These are phyloP conservation scores for Fomitiporia mediterranea DNA, from an alignment of 1,284 basidiomycete species.

Conservation along the genomic window DNA sequence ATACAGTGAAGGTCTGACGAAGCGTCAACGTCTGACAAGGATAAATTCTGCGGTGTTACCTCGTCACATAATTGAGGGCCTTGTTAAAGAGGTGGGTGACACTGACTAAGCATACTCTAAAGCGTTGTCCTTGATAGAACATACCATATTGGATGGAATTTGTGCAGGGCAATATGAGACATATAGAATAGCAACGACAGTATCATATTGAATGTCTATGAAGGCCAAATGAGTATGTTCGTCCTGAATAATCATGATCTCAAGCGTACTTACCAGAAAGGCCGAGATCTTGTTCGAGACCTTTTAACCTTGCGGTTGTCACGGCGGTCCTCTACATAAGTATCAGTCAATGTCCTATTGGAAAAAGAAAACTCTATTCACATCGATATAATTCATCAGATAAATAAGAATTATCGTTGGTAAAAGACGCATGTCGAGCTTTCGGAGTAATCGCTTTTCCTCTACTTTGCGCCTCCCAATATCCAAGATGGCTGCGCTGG, in stretches of 20 bases:
- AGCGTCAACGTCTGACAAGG: conserved; percentile 20
- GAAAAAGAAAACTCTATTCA: conserved; percentile 29
- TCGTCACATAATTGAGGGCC: conserved; percentile 49
- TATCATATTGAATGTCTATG: conserved; percentile 55
- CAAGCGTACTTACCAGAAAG: conserved; percentile 37
- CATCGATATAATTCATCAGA: conserved; percentile 69
- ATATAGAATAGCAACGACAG: conserved; percentile 54
- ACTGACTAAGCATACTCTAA: conserved; percentile 10
- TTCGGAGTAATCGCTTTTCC: conserved; percentile 44
- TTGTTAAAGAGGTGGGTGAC: conserved; percentile 22
- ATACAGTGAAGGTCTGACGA: conserved; percentile 24
- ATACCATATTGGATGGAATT: conserved; percentile 63
- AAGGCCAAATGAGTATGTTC: neutral
- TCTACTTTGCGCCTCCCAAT: conserved; percentile 20
- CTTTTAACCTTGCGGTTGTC: conserved; percentile 55
- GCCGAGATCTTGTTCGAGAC: conserved; percentile 52
- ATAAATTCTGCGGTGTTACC: conserved; percentile 29
- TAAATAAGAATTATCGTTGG: conserved; percentile 59
- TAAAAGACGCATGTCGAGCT: conserved; percentile 53
- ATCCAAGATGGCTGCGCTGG: conserved; percentile 32
- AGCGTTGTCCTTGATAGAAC: conserved; percentile 8
- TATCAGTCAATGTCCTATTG: neutral
- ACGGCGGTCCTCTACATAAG: conserved; percentile 49
- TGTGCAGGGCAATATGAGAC: conserved; percentile 58
- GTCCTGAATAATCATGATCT: conserved; percentile 1